Evolutionary conservation across 768 basidiomycete genomes (phyloP).

Genomic region (Paxillus involutus): DNA sequence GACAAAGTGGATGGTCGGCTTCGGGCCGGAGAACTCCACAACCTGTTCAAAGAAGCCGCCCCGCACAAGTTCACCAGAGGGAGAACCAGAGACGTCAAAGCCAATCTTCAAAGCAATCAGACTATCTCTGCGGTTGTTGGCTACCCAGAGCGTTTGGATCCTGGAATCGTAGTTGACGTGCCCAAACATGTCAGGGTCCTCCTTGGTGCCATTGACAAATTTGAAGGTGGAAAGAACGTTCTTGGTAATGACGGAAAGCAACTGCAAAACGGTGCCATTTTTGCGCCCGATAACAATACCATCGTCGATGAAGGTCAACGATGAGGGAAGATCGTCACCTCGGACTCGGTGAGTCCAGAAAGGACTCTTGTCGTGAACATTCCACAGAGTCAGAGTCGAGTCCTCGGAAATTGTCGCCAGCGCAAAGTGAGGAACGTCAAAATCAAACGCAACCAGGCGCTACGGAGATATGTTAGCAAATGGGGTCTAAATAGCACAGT

Average conservation of each 20-base stretch:
- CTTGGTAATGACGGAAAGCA: conserved; percentile 74
- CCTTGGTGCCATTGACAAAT: conserved; percentile 66
- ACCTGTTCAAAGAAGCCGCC: conserved; percentile 77
- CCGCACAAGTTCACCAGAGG: conserved; percentile 60
- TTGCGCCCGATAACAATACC: conserved; percentile 84
- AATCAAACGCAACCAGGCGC: conserved; percentile 84
- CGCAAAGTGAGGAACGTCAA: conserved; percentile 74
- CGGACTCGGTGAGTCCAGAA: conserved; percentile 76
- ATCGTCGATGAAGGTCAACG: conserved; percentile 80
- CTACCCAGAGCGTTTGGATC: conserved; percentile 86
- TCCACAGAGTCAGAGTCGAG: conserved; percentile 81
- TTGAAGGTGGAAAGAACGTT: conserved; percentile 75
- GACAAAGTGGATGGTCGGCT: conserved; percentile 87
- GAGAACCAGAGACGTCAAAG: conserved; percentile 56
- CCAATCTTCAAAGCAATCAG: conserved; percentile 78
- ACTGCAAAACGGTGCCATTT: conserved; percentile 83
- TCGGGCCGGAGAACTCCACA: conserved; percentile 79
- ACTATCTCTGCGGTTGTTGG: conserved; percentile 82
- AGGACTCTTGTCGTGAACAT: conserved; percentile 71
- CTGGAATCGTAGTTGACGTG: conserved; percentile 83
- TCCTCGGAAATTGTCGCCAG: conserved; percentile 83
- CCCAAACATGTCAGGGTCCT: conserved; percentile 86
- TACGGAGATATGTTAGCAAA: conserved; percentile 28
- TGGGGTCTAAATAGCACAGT: neutral
- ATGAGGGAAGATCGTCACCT: conserved; percentile 81